These are phyloP conservation scores for Patellaria atrata DNA, from an alignment of 495 filamentous ascomycete genomes.

Conservation along the genomic window DNA sequence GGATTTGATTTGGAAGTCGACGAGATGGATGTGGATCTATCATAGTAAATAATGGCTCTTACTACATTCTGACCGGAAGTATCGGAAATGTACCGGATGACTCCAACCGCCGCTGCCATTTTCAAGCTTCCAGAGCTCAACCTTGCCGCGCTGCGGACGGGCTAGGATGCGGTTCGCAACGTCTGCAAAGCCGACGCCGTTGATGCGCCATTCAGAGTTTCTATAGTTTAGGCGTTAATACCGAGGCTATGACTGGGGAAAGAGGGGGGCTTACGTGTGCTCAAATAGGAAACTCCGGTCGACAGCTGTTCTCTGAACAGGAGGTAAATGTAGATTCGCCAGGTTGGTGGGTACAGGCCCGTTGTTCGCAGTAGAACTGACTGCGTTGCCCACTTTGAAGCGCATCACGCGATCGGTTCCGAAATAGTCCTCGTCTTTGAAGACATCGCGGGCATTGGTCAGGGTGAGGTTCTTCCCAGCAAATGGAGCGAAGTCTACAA, in stretches of 20 bases:
- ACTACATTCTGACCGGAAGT: no score
- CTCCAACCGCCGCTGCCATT: constrained; percentile 34
- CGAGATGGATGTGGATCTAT: constrained; percentile 47
- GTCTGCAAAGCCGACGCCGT: constrained; percentile 36
- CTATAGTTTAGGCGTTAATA: no score
- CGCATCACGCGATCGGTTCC: constrained; percentile 39
- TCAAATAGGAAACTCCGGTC: constrained; percentile 36
- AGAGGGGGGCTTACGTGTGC: constrained; percentile 27
- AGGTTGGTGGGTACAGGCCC: constrained; percentile 24
- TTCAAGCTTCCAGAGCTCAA: constrained; percentile 38
- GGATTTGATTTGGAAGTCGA: constrained; percentile 39
- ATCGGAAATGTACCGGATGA: constrained; percentile 42
- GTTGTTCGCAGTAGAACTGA: constrained; percentile 25
- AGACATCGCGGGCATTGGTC: constrained; percentile 31
- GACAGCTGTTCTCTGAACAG: constrained; percentile 21
- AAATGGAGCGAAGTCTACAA: constrained; percentile 37
- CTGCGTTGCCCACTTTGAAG: constrained; percentile 33
- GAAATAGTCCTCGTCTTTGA: constrained; percentile 31
- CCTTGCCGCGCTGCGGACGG: constrained; percentile 31
- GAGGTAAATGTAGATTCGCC: constrained; percentile 24
- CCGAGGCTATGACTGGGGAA: no score
- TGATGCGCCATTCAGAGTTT: constrained; percentile 36
- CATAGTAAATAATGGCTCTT: no score
- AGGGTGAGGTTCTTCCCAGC: constrained; percentile 35
- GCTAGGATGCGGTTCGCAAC: constrained; percentile 39